Evolutionary conservation across 306 rosid species (phyloP).

Genomic region (Medicago arabica): DNA sequence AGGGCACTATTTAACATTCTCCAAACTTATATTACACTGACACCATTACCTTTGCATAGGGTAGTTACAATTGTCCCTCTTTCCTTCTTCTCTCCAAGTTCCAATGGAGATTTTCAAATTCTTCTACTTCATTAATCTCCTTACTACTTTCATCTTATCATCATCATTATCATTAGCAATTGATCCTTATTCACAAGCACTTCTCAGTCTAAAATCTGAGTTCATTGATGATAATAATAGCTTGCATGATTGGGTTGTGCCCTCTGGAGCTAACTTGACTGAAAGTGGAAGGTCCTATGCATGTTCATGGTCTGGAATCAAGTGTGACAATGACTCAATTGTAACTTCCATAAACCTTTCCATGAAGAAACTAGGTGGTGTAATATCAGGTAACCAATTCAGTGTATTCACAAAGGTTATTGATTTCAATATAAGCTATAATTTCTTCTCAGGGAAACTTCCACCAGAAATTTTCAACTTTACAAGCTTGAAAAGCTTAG

Average conservation of each 20-base stretch:
- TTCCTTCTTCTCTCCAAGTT: conserved; percentile 51
- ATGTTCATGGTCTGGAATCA: conserved; percentile 90
- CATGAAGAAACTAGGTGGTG: conserved; percentile 67
- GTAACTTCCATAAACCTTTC: conserved; percentile 79
- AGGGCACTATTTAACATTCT: too few species aligned
- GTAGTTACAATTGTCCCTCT: conserved; percentile 51
- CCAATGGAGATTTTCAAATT: conserved; percentile 76
- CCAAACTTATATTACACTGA: conserved; percentile 44
- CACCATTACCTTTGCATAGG: conserved; percentile 47
- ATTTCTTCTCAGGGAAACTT: conserved; percentile 74
- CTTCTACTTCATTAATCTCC: conserved; percentile 53
- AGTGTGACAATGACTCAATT: conserved; percentile 59
- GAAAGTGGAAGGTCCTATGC: conserved; percentile 53
- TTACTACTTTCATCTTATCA: conserved; percentile 48
- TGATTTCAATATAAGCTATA: conserved; percentile 77
- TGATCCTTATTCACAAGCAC: conserved; percentile 77
- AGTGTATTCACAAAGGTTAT: conserved; percentile 61
- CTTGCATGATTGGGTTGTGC: conserved; percentile 70
- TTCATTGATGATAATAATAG: conserved; percentile 56
- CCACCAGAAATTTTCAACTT: conserved; percentile 74
- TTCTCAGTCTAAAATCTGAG: conserved; percentile 77
- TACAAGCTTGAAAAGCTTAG: conserved; percentile 65
- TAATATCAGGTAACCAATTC: conserved; percentile 68
- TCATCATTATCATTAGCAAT: conserved; percentile 56
- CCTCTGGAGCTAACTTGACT: conserved; percentile 49